phyloP scores from a whole-genome alignment of 75 land plant genomes.

The Isoetes taiwanensis region DNA sequence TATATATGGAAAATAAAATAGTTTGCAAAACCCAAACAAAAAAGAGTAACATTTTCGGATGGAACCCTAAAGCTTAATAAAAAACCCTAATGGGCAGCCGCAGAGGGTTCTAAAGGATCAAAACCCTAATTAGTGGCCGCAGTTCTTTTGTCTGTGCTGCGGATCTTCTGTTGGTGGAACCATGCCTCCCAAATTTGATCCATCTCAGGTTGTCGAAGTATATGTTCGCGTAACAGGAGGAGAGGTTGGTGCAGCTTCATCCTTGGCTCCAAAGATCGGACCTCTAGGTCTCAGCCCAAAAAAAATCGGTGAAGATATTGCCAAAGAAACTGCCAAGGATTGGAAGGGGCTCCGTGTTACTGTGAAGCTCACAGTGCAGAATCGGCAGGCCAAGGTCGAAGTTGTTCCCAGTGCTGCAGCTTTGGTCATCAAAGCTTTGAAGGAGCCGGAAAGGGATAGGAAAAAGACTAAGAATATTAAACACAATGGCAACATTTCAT shows the following conservation, averaged over 20 bases:
- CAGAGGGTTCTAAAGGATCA: no score
- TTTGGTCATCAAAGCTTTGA: conserved; percentile 56
- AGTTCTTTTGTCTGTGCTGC: no score
- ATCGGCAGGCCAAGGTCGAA: conserved; percentile 60
- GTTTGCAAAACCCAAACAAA: no score
- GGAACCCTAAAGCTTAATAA: no score
- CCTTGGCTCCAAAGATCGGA: conserved; percentile 69
- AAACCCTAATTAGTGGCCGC: no score
- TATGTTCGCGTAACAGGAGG: conserved; percentile 57
- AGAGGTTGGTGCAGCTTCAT: conserved; percentile 66
- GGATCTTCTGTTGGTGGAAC: no score
- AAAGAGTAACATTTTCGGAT: no score
- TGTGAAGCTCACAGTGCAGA: conserved; percentile 67
- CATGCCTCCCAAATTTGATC: conserved; percentile 65
- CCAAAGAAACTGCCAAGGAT: conserved; percentile 62
- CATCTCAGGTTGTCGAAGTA: conserved; percentile 52
- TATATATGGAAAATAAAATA: no score
- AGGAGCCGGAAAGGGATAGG: conserved; percentile 65
- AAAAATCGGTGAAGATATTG: conserved; percentile 73
- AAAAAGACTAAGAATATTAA: conserved; percentile 75
- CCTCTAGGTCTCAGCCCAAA: conserved; percentile 67
- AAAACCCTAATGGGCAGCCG: no score
- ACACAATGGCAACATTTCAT: conserved; percentile 54
- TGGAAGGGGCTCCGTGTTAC: conserved; percentile 71
- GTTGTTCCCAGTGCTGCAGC: conserved; percentile 72